Conservation (phyloP, 2,329 filamentous ascomycete species). For the Xylariomycetidae sp. region DNA sequence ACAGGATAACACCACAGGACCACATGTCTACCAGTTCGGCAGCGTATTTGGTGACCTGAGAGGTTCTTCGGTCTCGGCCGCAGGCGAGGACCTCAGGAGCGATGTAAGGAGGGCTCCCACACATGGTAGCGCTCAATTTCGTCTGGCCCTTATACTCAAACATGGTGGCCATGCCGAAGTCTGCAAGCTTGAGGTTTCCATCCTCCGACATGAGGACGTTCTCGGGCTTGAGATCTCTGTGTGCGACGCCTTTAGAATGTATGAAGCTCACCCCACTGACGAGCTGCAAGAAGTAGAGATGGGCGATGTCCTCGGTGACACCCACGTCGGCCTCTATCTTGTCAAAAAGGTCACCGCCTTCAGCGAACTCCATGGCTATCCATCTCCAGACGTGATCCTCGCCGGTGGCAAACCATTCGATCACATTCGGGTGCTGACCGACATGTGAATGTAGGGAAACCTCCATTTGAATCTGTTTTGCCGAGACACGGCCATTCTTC, state of each 20-base stretch:
- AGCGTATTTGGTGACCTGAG: constrained; percentile 57
- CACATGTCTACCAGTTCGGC: constrained; percentile 88
- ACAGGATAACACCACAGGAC: constrained; percentile 97
- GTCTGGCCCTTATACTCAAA: constrained; percentile 83
- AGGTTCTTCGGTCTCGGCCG: constrained; percentile 40
- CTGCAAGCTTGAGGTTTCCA: constrained; percentile 88
- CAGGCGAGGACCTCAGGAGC: constrained; percentile 80
- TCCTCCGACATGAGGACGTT: constrained; percentile 85
- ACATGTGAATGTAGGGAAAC: constrained; percentile 85
- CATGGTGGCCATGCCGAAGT: constrained; percentile 92
- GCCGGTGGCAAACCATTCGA: constrained; percentile 84
- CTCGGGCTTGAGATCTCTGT: constrained; percentile 89
- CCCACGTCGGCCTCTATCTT: constrained; percentile 98
- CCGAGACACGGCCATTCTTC: constrained; percentile 79
- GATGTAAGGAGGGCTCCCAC: constrained; percentile 94
- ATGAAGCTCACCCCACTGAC: constrained; percentile 89
- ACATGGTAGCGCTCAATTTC: constrained; percentile 83
- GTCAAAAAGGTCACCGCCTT: constrained; percentile 95
- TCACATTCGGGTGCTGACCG: constrained; percentile 86
- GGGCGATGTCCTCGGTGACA: constrained; percentile 89
- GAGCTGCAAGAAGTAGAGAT: constrained; percentile 92
- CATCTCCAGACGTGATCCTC: constrained; percentile 87
- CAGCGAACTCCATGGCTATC: constrained; percentile 97
- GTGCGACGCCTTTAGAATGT: constrained; percentile 91
- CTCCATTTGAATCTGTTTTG: constrained; percentile 89